Percentiles rank a stretch among this genome's conserved stretches.
Conservation (phyloP, 352 stramenopile species). For the Phytophthora litchii region DNA sequence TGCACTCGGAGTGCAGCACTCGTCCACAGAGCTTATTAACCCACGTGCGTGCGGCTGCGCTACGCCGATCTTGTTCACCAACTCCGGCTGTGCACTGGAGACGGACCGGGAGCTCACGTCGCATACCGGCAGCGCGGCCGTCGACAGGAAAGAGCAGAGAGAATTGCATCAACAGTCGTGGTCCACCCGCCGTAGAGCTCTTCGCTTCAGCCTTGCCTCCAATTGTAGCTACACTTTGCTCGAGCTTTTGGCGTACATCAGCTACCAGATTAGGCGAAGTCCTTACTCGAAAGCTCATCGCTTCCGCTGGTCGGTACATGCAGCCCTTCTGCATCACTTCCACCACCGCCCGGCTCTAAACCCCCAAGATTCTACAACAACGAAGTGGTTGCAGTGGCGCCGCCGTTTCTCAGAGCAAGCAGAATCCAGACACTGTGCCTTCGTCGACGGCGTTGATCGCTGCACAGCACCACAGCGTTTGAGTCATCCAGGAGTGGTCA, state of each 20-base stretch:
- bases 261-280: background rate
- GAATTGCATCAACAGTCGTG: background rate
- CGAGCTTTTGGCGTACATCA: background rate
- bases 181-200: conserved; percentile 11
- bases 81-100: conserved; percentile 17
- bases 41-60: conserved; percentile 29
- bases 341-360: conserved; percentile 21
- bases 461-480: background rate
- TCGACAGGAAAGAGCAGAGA: conserved; percentile 6
- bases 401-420: conserved; percentile 27
- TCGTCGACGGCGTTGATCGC: background rate
- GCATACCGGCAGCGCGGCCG: conserved; percentile 15
- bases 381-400: conserved; percentile 20
- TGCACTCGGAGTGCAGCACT: too few species aligned
- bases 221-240: conserved; percentile 1
- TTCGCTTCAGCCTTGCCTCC: background rate
- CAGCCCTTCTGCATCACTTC: background rate
- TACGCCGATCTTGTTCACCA: conserved; percentile 16
- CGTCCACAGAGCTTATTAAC: conserved; percentile 14
- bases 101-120: conserved; percentile 30
- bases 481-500: conserved; percentile 1
- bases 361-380: conserved; percentile 17
- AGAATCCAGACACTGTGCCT: conserved; percentile 15
- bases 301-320: background rate
- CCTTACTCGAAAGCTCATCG: conserved; percentile 14